Base-by-base conservation (phyloP, 2,329 filamentous ascomycete genomes). In the Orbilia brochopaga region DNA sequence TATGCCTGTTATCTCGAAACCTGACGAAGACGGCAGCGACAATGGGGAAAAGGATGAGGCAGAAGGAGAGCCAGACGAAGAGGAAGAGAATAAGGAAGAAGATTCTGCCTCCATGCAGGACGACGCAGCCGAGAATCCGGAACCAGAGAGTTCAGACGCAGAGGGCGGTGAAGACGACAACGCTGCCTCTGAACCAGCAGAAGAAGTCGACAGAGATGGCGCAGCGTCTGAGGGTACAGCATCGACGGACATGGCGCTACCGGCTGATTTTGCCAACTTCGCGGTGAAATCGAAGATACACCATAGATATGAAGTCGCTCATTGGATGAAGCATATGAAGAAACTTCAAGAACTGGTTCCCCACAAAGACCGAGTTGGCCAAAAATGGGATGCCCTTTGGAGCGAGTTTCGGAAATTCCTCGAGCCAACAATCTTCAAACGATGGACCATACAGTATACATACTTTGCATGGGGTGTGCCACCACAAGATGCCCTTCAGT, bases 331-430 rank as follows among this genome's bases (percentile, higher is more conserved):
- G 6, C 67, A 72, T 32, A 35, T 72, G 24, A 72, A 72, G 37
- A 48, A 51, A 21, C n/a, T 65, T 10, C 52, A 64, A 15, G 60
- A 72, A 35, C 44, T 72, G 4, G 59, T 56, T 32, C 51, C 54
- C 11, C 60, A 48, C 10, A 35, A 56, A 2, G 67, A 72, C 23
- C 37, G 67, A 21, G 50, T 60, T 2, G 67, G 67, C 32, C 55
- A 56, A 53, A 72, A 61, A 48, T 72, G 67, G 67, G 60, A 64
- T 21, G 44, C 46, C 1, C 60, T 72, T 35, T 65, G 60, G 60
- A 37, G 51, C 19, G 60, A 65, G 35, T 15, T 72, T 13, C 56
- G 35, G 7, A 65, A 65, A 17, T 65, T 72, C 48, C 27, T 64
- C 11, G 37, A 65, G 4, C 59, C 55, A 13, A 40, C 46, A n/a